Evolutionary conservation across 2,329 filamentous ascomycete species (phyloP).

Genomic region (Colletotrichum nymphaeae): DNA sequence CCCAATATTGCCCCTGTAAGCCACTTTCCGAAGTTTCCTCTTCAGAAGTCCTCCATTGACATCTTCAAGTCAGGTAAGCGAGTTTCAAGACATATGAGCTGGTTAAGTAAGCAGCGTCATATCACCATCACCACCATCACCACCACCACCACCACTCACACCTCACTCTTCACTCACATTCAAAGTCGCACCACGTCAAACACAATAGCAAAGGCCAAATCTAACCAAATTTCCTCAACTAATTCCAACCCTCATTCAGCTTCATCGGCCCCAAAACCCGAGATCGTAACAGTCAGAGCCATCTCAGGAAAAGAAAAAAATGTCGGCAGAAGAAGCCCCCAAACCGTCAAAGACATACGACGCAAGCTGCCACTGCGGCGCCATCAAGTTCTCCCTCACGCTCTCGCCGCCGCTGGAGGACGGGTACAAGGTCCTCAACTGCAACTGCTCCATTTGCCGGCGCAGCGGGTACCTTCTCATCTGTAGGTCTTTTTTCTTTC

Average conservation of each 20-base stretch:
- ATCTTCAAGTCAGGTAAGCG: not conserved
- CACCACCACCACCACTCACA: not conserved
- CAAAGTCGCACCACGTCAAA: not conserved
- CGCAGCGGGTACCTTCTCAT: constrained; percentile 64
- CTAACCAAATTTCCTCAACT: too few species aligned
- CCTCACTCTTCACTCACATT: too few species aligned
- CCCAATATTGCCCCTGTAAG: too few species aligned
- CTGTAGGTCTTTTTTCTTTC: constrained; percentile 45
- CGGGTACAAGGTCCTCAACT: constrained; percentile 55
- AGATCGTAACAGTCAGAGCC: too few species aligned
- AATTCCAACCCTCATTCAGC: too few species aligned
- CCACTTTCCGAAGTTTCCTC: not conserved
- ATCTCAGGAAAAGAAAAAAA: not conserved
- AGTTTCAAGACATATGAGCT: not conserved
- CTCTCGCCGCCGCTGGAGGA: constrained; percentile 60
- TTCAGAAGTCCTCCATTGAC: not conserved
- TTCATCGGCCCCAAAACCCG: too few species aligned
- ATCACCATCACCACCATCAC: not conserved
- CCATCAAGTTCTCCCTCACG: constrained; percentile 58
- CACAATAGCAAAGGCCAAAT: too few species aligned
- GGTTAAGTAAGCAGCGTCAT: not conserved
- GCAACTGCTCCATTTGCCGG: constrained; percentile 65
- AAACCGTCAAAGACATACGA: constrained; percentile 54
- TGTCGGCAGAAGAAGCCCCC: constrained; percentile 29
- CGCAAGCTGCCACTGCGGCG: constrained; percentile 65